Conservation (phyloP, 257 asterid genomes). For the Schizonepeta tenuifolia region DNA sequence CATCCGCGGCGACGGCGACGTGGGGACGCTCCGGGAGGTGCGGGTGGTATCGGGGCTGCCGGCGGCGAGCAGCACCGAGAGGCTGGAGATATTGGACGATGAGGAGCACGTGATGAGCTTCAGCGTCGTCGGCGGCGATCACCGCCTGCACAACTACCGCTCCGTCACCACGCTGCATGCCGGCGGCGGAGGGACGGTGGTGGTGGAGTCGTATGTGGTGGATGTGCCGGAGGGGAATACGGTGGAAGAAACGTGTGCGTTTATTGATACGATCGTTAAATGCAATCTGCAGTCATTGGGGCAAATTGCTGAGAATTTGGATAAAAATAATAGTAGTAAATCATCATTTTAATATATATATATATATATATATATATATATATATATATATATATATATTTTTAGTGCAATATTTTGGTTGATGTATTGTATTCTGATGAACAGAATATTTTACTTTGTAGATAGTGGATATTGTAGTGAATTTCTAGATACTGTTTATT, state of each 20-base stretch:
- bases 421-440: slow-evolving; percentile 15
- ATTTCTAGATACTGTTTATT: no score
- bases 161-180: slow-evolving; percentile 78
- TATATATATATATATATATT: no score
- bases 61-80: slow-evolving; percentile 72
- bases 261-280: slow-evolving; percentile 75
- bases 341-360: slow-evolving; percentile 1
- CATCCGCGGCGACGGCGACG: slow-evolving; percentile 66
- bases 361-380: no score
- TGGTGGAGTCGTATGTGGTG: slow-evolving; percentile 83
- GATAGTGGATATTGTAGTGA: slow-evolving; percentile 31
- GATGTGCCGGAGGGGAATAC: slow-evolving; percentile 84
- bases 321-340: slow-evolving; percentile 20
- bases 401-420: slow-evolving; percentile 27
- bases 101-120: slow-evolving; percentile 79
- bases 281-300: slow-evolving; percentile 79
- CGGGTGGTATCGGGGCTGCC: slow-evolving; percentile 81
- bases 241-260: slow-evolving; percentile 69
- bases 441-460: slow-evolving; percentile 20
- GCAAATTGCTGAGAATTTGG: slow-evolving; percentile 52
- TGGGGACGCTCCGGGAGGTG: slow-evolving; percentile 80
- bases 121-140: slow-evolving; percentile 82
- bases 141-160: slow-evolving; percentile 65
- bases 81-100: slow-evolving; percentile 77
- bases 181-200: slow-evolving; percentile 53